A percentile compares a stretch with the other conserved stretches of the same genome.
Evolutionary conservation across 1,284 basidiomycete genomes (phyloP).

Genomic region (Golubevia sp.): DNA sequence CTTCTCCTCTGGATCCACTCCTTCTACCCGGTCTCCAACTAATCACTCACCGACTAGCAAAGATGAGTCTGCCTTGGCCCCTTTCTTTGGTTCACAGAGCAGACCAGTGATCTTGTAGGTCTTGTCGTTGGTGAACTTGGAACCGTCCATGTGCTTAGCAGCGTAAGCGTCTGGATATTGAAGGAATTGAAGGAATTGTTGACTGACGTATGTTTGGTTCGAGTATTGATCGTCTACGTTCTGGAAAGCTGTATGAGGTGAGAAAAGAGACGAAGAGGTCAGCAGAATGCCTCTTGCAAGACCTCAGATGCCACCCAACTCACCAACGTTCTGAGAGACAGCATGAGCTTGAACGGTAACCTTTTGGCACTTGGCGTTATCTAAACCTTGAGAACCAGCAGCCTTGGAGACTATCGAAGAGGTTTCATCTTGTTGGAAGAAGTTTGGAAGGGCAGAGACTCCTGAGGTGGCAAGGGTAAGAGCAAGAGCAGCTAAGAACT

Average conservation of each 20-base stretch:
- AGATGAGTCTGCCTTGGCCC: conserved; percentile 9
- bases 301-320: background rate
- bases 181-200: conserved; percentile 18
- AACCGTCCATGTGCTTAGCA: conserved; percentile 8
- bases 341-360: conserved; percentile 14
- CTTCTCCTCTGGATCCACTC: too few relatives aligned
- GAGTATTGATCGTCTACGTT: conserved; percentile 22
- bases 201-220: conserved; percentile 27
- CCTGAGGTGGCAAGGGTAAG: background rate
- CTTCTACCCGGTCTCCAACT: too few relatives aligned
- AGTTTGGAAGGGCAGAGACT: background rate
- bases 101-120: conserved; percentile 21
- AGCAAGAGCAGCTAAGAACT: background rate
- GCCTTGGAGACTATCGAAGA: conserved; percentile 4
- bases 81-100: conserved; percentile 22
- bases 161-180: conserved; percentile 14
- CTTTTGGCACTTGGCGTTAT: conserved; percentile 20
- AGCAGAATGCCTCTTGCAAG: background rate
- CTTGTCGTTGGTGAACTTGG: conserved; percentile 9
- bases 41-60: conserved; percentile 21
- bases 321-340: conserved; percentile 15
- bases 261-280: too few relatives aligned
- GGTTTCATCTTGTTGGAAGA: background rate
- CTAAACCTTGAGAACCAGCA: conserved; percentile 24
- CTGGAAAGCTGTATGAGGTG: conserved; percentile 17